Base-by-base conservation (phyloP, 2,329 filamentous ascomycete genomes). In the Hyphodiscus sp. region DNA sequence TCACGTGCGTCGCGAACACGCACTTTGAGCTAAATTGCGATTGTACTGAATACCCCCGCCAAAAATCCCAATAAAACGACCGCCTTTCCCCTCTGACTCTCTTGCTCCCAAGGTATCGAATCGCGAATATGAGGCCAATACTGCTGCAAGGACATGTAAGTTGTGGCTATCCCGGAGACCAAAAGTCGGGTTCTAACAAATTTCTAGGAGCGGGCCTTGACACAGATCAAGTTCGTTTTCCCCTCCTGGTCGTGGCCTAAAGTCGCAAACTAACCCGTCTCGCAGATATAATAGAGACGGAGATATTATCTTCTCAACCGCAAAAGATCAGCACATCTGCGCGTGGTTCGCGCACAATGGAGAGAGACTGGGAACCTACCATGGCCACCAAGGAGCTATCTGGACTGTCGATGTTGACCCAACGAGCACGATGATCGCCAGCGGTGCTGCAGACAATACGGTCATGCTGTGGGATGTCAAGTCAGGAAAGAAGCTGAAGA, bases 331-430 rank as follows among this genome's bases (percentile, higher is more conserved):
- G 76, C 83, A 95, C 69, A 90, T 96, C 68, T 96, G 92, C 80
- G 92, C 84, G 62, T 99, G 94, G 94, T 97, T 84, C 76, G 87
- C 91, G 62, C 91, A 95, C 77, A 99, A 99, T 74, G 94, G 94
- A 76, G 94, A 99, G 80, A 88, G 94, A 68, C 82, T 97, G 67
- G 94, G 94, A 68, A 94, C 92, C 66, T 99, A 97, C 78, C 86
- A 89, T 70, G 94, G 94, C 72, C 94, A 99, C 76, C 87, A 95
- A 73, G 94, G 94, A 75, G 92, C 94, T 67, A 88, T 99, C 77
- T 99, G 94, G 94, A 96, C 94, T 59, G 88, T 99, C 73, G 94
- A 99, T 70, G 87, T 96, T 69, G 89, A 96, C 76, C 91, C 92
- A 61, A 91, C 91, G 67, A 89, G 87, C 61, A 89, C 88, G 67